Percentiles rank a stretch among this genome's conserved stretches.
These are phyloP conservation scores for Xerocomus potaroensis DNA, from an alignment of 768 basidiomycete species.

Conservation along the genomic window DNA sequence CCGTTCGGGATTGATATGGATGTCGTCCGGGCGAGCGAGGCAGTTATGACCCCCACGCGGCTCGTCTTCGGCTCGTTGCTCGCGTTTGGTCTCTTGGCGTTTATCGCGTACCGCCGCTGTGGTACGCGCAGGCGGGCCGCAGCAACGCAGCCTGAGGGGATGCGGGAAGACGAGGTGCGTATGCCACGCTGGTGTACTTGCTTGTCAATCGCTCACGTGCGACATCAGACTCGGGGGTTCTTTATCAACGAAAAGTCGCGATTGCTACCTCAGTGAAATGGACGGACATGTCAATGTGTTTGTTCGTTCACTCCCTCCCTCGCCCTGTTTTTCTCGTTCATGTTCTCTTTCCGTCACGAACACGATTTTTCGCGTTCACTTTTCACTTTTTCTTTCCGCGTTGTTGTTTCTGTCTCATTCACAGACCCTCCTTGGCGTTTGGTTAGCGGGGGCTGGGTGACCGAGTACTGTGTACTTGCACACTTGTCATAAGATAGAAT, in stretches of 20 bases:
- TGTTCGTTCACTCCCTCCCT: too few relatives aligned
- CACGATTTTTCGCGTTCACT: too few relatives aligned
- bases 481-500: neutral
- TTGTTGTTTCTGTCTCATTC: too few relatives aligned
- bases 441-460: neutral
- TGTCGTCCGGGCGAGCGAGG: neutral
- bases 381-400: too few relatives aligned
- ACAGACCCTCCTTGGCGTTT: neutral
- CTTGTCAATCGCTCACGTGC: neutral
- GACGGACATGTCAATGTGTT: too few relatives aligned
- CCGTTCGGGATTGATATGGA: constrained; percentile 12
- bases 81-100: constrained; percentile 10
- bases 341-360: too few relatives aligned
- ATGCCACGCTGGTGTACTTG: neutral
- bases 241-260: constrained; percentile 25
- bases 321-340: too few relatives aligned
- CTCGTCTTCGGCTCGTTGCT: constrained; percentile 7
- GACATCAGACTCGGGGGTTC: neutral
- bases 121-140: constrained; percentile 6
- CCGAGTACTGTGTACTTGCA: neutral
- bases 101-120: constrained; percentile 15
- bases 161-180: constrained; percentile 12
- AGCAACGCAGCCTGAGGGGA: constrained; percentile 1
- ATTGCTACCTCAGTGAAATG: constrained; percentile 10
- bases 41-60: neutral